Evolutionary conservation across 768 basidiomycete genomes (phyloP).

Genomic region (Lactarius hatsudake): DNA sequence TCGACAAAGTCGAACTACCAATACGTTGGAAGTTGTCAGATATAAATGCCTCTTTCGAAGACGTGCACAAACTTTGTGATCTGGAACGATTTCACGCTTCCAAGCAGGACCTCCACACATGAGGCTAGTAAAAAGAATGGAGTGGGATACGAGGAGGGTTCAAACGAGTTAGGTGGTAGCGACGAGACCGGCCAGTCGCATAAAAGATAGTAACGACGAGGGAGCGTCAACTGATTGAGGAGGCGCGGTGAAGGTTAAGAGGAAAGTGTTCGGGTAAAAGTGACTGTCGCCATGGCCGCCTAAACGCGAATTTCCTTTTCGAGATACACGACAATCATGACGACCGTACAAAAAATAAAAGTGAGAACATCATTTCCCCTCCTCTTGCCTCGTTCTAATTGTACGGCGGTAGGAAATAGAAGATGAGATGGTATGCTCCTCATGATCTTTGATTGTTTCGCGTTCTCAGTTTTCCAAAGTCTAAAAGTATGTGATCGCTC

Average conservation of each 20-base stretch:
- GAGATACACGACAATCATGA: conserved; percentile 50
- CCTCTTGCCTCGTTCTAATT: conserved; percentile 24
- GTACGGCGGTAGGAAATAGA: conserved; percentile 70
- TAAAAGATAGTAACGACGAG: conserved; percentile 30
- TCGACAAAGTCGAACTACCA: conserved; percentile 95
- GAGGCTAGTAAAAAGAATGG: conserved; percentile 27
- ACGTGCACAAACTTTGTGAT: conserved; percentile 77
- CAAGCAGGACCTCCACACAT: conserved; percentile 82
- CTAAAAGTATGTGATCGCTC: conserved; percentile 61
- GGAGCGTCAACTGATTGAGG: conserved; percentile 14
- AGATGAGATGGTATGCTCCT: conserved; percentile 85
- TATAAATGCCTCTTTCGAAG: neutral
- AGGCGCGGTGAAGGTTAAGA: neutral
- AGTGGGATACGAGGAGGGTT: conserved; percentile 20
- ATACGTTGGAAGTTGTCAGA: conserved; percentile 3
- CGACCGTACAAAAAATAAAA: conserved; percentile 89
- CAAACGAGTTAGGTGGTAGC: conserved; percentile 30
- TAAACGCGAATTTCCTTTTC: conserved; percentile 8
- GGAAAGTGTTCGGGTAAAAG: neutral
- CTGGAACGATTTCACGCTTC: conserved; percentile 96
- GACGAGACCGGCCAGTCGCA: conserved; percentile 31
- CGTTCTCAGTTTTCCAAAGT: conserved; percentile 44
- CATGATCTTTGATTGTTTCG: conserved; percentile 21
- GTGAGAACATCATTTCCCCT: conserved; percentile 36
- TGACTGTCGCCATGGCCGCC: neutral